phyloP scores from a whole-genome alignment of 306 rosid species.

The Bauhinia variegata region DNA sequence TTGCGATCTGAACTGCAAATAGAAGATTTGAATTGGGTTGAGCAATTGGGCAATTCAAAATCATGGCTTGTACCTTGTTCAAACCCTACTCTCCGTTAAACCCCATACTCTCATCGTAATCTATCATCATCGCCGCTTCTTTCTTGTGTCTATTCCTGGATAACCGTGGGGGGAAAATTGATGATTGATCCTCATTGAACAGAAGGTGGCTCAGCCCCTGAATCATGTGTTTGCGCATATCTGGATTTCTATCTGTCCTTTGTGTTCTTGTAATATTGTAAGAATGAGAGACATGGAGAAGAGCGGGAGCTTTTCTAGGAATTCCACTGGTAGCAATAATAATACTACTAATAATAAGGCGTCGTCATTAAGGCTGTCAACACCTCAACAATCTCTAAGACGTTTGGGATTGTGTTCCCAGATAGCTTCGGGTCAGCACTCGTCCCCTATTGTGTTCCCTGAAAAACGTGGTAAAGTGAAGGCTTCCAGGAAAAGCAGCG shows the following conservation, averaged over 20 bases:
- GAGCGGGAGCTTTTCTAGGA: slow-evolving; percentile 69
- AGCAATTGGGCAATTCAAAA: slow-evolving; percentile 3
- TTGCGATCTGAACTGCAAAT: slow-evolving; percentile 43
- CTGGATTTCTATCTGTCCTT: slow-evolving; percentile 17
- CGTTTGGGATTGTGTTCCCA: slow-evolving; percentile 93
- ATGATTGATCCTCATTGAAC: slow-evolving; percentile 10
- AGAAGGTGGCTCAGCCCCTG: slow-evolving; percentile 47
- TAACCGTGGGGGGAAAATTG: slow-evolving; percentile 7
- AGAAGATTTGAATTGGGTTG: neutral
- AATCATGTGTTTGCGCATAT: slow-evolving; percentile 41
- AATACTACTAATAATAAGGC: slow-evolving; percentile 31
- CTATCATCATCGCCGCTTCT: neutral
- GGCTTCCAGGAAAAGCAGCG: slow-evolving; percentile 56
- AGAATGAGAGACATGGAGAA: slow-evolving; percentile 65
- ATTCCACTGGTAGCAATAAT: slow-evolving; percentile 54
- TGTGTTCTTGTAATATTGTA: slow-evolving; percentile 27
- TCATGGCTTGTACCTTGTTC: neutral
- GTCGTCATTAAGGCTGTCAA: slow-evolving; percentile 57
- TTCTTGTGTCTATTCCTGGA: neutral
- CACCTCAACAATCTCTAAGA: slow-evolving; percentile 79
- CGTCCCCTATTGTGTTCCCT: slow-evolving; percentile 90
- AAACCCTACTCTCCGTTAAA: slow-evolving; percentile 33
- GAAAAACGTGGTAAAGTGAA: slow-evolving; percentile 83
- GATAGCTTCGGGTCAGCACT: slow-evolving; percentile 81
- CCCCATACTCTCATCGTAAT: slow-evolving; percentile 2